Percentiles rank a stretch among this genome's conserved stretches.
These are phyloP conservation scores for Thuja plicata DNA, from an alignment of 83 land plant genomes.

Conservation along the genomic window DNA sequence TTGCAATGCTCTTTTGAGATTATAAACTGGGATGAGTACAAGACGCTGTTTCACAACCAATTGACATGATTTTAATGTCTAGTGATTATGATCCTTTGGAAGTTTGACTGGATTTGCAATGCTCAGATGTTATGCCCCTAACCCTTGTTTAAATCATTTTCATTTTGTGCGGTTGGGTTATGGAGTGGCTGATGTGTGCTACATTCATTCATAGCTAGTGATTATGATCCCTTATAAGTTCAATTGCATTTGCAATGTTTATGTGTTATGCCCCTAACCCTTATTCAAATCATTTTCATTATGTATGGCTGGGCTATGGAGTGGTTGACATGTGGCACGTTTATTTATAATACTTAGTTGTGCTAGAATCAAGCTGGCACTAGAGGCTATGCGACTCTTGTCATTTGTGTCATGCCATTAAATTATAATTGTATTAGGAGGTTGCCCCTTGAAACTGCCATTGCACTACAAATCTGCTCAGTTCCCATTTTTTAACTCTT, in stretches of 20 bases:
- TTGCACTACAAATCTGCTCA: neutral
- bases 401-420: neutral
- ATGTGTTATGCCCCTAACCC: neutral
- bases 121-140: neutral
- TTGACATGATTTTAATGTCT: no score
- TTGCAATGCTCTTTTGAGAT: neutral
- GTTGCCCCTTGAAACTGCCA: neutral
- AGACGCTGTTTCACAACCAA: neutral
- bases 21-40: neutral
- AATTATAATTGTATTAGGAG: neutral
- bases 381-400: neutral
- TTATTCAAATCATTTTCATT: neutral
- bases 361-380: neutral
- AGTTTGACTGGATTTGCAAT: neutral
- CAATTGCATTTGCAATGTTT: neutral
- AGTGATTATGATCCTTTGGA: neutral
- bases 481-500: neutral
- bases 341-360: neutral
- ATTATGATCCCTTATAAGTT: neutral
- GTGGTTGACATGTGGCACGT: neutral
- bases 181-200: neutral
- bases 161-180: neutral
- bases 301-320: neutral
- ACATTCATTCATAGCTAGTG: neutral
- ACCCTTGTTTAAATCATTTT: neutral